These are phyloP conservation scores for Salinomyces thailandicus DNA, from an alignment of 2,329 filamentous ascomycete species.

Conservation along the genomic window DNA sequence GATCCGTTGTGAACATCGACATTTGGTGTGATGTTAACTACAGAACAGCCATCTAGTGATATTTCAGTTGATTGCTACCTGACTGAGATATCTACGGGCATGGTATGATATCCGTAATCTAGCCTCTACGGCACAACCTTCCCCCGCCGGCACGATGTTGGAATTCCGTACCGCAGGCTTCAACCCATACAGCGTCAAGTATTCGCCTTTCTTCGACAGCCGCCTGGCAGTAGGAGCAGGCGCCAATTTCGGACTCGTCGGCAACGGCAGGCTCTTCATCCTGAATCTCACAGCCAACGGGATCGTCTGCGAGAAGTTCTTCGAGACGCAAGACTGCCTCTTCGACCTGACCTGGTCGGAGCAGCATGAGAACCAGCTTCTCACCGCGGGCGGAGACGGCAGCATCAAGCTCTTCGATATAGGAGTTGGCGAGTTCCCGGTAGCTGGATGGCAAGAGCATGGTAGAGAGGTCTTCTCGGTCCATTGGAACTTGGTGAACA, in stretches of 20 bases:
- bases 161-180: conserved; percentile 88
- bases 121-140: background rate
- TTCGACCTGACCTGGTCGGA: conserved; percentile 96
- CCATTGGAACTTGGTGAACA: conserved; percentile 82
- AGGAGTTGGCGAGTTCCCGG: conserved; percentile 67
- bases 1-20: no score
- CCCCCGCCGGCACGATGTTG: conserved; percentile 52
- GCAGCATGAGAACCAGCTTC: conserved; percentile 86
- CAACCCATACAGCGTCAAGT: conserved; percentile 95
- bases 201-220: conserved; percentile 96
- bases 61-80: no score
- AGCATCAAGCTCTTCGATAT: conserved; percentile 92
- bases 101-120: background rate
- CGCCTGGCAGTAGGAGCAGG: conserved; percentile 80
- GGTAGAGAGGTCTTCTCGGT: conserved; percentile 87
- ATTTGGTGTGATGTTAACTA: no score
- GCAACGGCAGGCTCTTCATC: conserved; percentile 83
- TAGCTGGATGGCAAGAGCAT: conserved; percentile 89
- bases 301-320: conserved; percentile 75
- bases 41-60: no score
- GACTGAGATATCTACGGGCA: no score
- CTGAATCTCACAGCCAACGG: conserved; percentile 74
- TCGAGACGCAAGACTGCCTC: conserved; percentile 92
- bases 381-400: conserved; percentile 83
- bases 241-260: conserved; percentile 95